Percentiles rank a stretch among this genome's conserved stretches.
Conservation (phyloP, 2,329 filamentous ascomycete genomes). For the Fonsecaea erecta region DNA sequence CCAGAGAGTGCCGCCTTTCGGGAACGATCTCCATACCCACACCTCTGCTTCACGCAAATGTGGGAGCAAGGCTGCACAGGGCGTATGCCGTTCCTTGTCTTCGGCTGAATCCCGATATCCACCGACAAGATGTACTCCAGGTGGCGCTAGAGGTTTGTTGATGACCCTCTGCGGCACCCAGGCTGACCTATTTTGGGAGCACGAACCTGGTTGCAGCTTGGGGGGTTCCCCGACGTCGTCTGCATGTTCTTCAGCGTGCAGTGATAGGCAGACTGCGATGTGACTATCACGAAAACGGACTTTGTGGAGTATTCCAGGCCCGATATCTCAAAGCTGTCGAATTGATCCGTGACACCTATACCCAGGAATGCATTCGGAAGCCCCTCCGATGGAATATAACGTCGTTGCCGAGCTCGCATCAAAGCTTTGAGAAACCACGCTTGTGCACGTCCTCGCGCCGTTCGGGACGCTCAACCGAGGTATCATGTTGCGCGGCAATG, state of each 20-base stretch:
- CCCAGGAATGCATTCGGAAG: not conserved
- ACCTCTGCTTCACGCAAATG: not conserved
- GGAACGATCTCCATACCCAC: not conserved
- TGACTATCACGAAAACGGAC: not conserved
- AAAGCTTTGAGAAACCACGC: not conserved
- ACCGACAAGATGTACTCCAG: not conserved
- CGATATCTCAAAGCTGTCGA: not conserved
- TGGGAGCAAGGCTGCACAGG: conserved; percentile 2
- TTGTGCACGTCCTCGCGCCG: not conserved
- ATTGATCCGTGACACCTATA: not conserved
- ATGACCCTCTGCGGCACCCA: not conserved
- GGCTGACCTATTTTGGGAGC: conserved; percentile 13
- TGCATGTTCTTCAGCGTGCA: not conserved
- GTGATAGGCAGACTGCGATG: not conserved
- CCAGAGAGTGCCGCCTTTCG: not conserved
- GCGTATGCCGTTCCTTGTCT: not conserved
- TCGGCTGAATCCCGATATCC: conserved; percentile 6
- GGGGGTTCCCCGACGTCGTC: not conserved
- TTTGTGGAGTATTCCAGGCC: not conserved
- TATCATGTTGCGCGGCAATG: conserved; percentile 14
- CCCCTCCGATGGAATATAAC: not conserved
- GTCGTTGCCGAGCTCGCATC: not conserved
- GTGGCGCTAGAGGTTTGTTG: not conserved
- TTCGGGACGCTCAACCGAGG: not conserved
- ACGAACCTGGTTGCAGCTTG: not conserved